These are phyloP conservation scores for Malus asiatica DNA, from an alignment of 306 rosid genomes.

Conservation along the genomic window DNA sequence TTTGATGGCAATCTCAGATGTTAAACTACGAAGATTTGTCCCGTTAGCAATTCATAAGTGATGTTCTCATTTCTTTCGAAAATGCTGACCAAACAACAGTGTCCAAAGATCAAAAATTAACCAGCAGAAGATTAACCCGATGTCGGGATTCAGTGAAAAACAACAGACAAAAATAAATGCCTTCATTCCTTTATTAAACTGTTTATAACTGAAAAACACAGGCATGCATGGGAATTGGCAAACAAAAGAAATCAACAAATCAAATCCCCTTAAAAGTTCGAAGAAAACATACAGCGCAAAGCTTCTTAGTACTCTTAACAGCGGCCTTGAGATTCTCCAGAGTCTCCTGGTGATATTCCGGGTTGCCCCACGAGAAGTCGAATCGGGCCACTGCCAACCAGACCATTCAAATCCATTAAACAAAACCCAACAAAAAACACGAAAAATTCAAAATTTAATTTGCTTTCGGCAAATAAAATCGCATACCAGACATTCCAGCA, in stretches of 20 bases:
- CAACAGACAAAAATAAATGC: not conserved
- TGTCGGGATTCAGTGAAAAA: not conserved
- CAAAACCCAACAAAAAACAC: not conserved
- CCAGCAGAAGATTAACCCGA: not conserved
- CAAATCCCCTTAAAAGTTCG: not conserved
- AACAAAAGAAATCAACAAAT: not conserved
- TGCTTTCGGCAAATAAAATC: not conserved
- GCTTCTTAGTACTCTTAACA: slow-evolving; percentile 80
- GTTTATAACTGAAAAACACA: not conserved
- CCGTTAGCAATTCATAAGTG: not conserved
- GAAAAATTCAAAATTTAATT: not conserved
- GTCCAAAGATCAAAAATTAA: not conserved
- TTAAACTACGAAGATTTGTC: not conserved
- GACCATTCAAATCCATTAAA: slow-evolving; percentile 7
- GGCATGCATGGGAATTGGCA: not conserved
- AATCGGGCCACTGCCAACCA: slow-evolving; percentile 80
- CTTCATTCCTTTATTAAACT: not conserved
- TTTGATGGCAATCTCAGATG: not conserved
- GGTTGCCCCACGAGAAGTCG: slow-evolving; percentile 83
- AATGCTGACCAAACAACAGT: not conserved
- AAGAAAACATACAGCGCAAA: slow-evolving; percentile 76
- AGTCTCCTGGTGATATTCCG: slow-evolving; percentile 82
- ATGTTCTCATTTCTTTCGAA: not conserved
- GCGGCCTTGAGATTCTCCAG: slow-evolving; percentile 82
- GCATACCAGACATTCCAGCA: slow-evolving; percentile 95